These are phyloP conservation scores for Tetrahymena thermophila DNA, from an alignment of 73 alveolate genomes.

Conservation along the genomic window DNA sequence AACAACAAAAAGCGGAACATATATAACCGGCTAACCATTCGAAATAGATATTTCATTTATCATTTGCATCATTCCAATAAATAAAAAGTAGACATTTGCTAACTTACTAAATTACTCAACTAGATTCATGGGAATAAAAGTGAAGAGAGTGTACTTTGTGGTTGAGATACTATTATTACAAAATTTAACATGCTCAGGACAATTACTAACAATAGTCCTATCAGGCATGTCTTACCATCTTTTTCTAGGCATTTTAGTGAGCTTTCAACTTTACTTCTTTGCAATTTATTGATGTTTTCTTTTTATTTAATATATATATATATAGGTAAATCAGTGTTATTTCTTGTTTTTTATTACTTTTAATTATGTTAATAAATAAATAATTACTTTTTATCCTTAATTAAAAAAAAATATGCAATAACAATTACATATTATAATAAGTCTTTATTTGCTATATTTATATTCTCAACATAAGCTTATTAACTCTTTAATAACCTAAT, in stretches of 20 bases:
- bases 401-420: too few relatives aligned
- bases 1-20: constrained; percentile 42
- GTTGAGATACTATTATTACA: constrained; percentile 50
- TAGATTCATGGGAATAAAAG: constrained; percentile 74
- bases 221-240: background rate
- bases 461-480: too few relatives aligned
- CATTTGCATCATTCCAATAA: constrained; percentile 73
- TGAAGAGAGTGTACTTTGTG: constrained; percentile 52
- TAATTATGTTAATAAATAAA: background rate
- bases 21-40: constrained; percentile 73
- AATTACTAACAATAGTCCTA: background rate
- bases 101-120: constrained; percentile 74
- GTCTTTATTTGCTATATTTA: too few relatives aligned
- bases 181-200: background rate
- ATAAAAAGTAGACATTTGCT: constrained; percentile 81
- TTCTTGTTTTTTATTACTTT: background rate
- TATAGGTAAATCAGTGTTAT: too few relatives aligned
- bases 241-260: background rate
- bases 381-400: background rate
- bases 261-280: background rate
- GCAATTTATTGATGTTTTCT: background rate
- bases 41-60: constrained; percentile 78
- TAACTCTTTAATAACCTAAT: too few relatives aligned
- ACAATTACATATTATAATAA: background rate
- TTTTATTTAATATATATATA: too few relatives aligned